phyloP scores from a whole-genome alignment of 208 protist species.

The Wallacemonas sp. region DNA sequence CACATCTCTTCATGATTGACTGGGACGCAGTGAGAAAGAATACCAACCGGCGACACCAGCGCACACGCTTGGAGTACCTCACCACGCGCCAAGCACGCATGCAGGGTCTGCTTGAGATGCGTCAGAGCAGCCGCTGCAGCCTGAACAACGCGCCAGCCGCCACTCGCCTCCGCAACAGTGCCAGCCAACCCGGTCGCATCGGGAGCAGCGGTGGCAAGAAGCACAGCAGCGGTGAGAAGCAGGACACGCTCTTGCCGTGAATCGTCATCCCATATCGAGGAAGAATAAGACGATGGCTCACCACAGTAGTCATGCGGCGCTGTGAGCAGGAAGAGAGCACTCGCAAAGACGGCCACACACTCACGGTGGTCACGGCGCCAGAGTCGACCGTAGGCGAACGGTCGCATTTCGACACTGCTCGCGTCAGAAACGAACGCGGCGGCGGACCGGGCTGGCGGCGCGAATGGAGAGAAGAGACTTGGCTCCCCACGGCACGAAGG shows the following conservation, averaged over 20 bases:
- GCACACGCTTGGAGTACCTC: background rate
- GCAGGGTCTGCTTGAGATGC: background rate
- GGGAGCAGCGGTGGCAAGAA: background rate
- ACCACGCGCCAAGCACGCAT: background rate
- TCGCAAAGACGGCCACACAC: constrained; percentile 2
- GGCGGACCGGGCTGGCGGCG: too few relatives aligned
- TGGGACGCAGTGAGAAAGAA: background rate
- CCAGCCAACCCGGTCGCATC: too few relatives aligned
- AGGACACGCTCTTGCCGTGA: background rate
- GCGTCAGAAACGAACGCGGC: too few relatives aligned
- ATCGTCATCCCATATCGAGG: too few relatives aligned
- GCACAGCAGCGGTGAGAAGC: background rate
- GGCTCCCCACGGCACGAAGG: too few relatives aligned
- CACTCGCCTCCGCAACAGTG: too few relatives aligned
- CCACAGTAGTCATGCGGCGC: too few relatives aligned
- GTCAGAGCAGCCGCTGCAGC: background rate
- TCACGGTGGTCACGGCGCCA: constrained; percentile 11
- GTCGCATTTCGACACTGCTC: background rate
- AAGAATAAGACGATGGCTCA: too few relatives aligned
- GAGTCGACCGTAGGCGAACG: background rate
- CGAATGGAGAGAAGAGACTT: too few relatives aligned
- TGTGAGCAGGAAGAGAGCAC: background rate
- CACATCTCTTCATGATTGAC: background rate
- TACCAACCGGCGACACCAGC: background rate
- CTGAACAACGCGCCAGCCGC: background rate